Percentiles rank a stretch among this genome's conserved stretches.
These are phyloP conservation scores for Colletotrichum sp. DNA, from an alignment of 2,329 filamentous ascomycete genomes.

Conservation along the genomic window DNA sequence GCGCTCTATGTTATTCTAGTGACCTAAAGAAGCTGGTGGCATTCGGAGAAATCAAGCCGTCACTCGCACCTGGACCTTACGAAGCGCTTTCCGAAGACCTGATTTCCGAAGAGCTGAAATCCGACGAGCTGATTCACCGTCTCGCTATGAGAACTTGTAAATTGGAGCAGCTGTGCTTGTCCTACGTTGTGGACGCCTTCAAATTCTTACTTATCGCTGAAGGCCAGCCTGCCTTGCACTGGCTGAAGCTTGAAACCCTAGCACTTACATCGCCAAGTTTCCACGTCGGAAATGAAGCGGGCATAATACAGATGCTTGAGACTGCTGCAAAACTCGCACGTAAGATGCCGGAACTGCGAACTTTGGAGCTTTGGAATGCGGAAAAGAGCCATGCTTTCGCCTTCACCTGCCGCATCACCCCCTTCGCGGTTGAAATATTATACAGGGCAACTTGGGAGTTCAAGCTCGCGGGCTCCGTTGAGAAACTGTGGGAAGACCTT, in stretches of 20 bases:
- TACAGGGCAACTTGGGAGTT: neutral
- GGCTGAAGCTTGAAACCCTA: neutral
- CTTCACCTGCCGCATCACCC: neutral
- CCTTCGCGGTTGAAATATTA: neutral
- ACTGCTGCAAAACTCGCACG: neutral
- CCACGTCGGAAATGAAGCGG: neutral
- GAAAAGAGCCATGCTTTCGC: neutral
- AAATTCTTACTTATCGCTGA: neutral
- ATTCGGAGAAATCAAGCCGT: neutral
- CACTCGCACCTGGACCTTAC: too few relatives aligned
- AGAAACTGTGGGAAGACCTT: neutral
- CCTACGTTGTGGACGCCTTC: neutral
- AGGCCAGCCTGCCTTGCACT: neutral
- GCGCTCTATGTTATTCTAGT: neutral
- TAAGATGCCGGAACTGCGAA: neutral
- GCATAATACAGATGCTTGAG: neutral
- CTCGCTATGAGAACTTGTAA: neutral
- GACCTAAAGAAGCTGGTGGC: neutral
- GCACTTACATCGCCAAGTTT: neutral
- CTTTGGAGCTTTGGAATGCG: neutral
- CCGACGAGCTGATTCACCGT: neutral
- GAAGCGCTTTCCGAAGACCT: too few relatives aligned
- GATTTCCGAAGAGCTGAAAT: neutral
- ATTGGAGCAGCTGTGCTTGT: neutral
- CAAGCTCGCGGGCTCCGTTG: neutral